A percentile compares a stretch with the other conserved stretches of the same genome.
These are phyloP conservation scores for Aspergillus sp. DNA, from an alignment of 2,329 filamentous ascomycete genomes.

Conservation along the genomic window DNA sequence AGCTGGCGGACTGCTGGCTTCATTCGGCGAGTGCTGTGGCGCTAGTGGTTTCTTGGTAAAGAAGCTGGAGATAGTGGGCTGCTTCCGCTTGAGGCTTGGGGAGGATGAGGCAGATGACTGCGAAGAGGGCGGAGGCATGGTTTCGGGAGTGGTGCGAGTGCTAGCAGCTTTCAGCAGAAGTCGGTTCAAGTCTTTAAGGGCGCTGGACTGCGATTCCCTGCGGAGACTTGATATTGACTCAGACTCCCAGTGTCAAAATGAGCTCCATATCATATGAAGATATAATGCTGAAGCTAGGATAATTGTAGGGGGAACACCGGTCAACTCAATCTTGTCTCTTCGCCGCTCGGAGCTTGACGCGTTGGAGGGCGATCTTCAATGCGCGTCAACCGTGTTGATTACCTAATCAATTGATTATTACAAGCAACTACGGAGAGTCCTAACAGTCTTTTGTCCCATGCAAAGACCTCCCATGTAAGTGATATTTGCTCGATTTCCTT, in stretches of 20 bases:
- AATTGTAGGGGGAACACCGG: not conserved
- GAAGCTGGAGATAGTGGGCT: constrained; percentile 84
- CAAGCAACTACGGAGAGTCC: not conserved
- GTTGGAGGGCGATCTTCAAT: constrained; percentile 24
- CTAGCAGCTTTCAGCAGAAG: not conserved
- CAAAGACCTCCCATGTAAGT: not conserved
- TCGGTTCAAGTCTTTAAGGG: not conserved
- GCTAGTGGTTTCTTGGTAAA: constrained; percentile 65
- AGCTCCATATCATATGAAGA: not conserved
- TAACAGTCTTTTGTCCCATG: too few species aligned
- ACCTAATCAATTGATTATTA: constrained; percentile 19
- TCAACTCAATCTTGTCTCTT: not conserved
- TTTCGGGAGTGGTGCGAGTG: constrained; percentile 6
- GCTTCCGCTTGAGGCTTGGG: constrained; percentile 43
- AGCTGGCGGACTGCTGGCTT: constrained; percentile 5
- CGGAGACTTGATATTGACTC: not conserved
- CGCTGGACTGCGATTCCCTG: not conserved
- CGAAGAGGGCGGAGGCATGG: constrained; percentile 41
- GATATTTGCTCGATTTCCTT: constrained; percentile 1
- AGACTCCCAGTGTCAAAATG: not conserved
- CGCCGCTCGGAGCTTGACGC: constrained; percentile 36
- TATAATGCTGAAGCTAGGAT: not conserved
- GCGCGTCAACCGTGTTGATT: constrained; percentile 27
- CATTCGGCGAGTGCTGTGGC: constrained; percentile 23
- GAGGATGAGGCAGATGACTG: constrained; percentile 37